phyloP scores from a whole-genome alignment of 208 protist genomes.

The Trypanosoma brucei region DNA sequence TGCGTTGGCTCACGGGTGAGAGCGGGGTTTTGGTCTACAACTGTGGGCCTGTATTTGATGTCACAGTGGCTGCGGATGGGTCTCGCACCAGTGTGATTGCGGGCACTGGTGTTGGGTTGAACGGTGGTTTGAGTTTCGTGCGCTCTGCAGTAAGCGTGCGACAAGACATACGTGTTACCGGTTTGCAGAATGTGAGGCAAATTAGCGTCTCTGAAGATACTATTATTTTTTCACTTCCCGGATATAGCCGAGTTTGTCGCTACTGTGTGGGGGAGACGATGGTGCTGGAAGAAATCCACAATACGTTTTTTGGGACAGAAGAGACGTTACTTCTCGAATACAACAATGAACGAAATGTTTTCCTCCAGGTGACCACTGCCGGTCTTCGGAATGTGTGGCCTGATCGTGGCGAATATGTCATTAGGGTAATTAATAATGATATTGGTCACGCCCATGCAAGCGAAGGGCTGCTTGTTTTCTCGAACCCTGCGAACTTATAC shows the following conservation, averaged over 20 bases:
- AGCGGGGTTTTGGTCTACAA: slow-evolving; percentile 44
- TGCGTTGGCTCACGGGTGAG: slow-evolving; percentile 31
- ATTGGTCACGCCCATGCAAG: slow-evolving; percentile 16
- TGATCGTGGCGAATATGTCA: slow-evolving; percentile 9
- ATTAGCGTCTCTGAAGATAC: slow-evolving; percentile 23
- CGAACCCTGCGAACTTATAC: slow-evolving; percentile 10
- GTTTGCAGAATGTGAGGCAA: slow-evolving; percentile 19
- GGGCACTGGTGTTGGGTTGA: slow-evolving; percentile 51
- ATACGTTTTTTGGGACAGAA: slow-evolving; percentile 17
- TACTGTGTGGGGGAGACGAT: background rate
- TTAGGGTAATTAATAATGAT: background rate
- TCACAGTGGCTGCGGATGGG: slow-evolving; percentile 44
- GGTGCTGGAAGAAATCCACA: slow-evolving; percentile 13
- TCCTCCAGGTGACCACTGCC: slow-evolving; percentile 19
- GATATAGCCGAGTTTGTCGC: slow-evolving; percentile 25
- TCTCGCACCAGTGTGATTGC: slow-evolving; percentile 56
- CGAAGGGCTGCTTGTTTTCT: slow-evolving; percentile 20
- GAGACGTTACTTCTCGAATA: slow-evolving; percentile 20
- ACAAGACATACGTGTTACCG: slow-evolving; percentile 18
- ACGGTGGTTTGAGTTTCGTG: slow-evolving; percentile 64
- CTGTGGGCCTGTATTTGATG: slow-evolving; percentile 71
- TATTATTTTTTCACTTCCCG: slow-evolving; percentile 30
- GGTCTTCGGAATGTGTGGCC: slow-evolving; percentile 12
- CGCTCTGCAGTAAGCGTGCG: slow-evolving; percentile 53
- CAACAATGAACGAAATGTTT: slow-evolving; percentile 3